phyloP scores from a whole-genome alignment of 106 monocot species.

The Dendrobium chrysotoxum region DNA sequence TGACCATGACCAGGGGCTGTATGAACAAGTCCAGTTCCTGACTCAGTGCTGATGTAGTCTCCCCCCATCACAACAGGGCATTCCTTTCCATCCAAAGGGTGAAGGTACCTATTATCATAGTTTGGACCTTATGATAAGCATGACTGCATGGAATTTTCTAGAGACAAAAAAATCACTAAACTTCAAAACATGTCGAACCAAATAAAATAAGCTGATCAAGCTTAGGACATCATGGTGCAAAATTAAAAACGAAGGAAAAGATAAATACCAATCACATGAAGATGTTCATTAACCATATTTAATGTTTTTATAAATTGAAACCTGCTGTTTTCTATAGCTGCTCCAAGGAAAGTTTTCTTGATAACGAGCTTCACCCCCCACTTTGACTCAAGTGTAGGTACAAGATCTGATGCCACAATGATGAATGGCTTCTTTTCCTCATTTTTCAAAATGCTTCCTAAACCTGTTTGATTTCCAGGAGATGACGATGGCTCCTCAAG shows the following conservation, averaged over 20 bases:
- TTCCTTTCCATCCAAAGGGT: slow-evolving; percentile 73
- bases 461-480: slow-evolving; percentile 23
- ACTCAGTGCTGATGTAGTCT: slow-evolving; percentile 90
- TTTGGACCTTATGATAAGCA: slow-evolving; percentile 8
- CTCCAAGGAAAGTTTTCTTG: slow-evolving; percentile 68
- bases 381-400: slow-evolving; percentile 75
- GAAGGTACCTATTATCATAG: slow-evolving; percentile 58
- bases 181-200: not conserved
- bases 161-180: not conserved
- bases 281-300: not conserved
- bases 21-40: slow-evolving; percentile 99
- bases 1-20: slow-evolving; percentile 99
- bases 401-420: slow-evolving; percentile 77
- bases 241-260: not conserved
- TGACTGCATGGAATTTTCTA: not conserved
- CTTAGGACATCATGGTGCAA: not conserved
- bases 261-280: not conserved
- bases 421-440: slow-evolving; percentile 40
- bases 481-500: slow-evolving; percentile 22
- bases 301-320: slow-evolving; percentile 11
- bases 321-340: slow-evolving; percentile 83
- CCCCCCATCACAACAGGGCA: slow-evolving; percentile 97
- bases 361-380: slow-evolving; percentile 66
- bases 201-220: not conserved
- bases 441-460: slow-evolving; percentile 42